phyloP scores from a whole-genome alignment of 306 rosid species.

The Vigna unguiculata region DNA sequence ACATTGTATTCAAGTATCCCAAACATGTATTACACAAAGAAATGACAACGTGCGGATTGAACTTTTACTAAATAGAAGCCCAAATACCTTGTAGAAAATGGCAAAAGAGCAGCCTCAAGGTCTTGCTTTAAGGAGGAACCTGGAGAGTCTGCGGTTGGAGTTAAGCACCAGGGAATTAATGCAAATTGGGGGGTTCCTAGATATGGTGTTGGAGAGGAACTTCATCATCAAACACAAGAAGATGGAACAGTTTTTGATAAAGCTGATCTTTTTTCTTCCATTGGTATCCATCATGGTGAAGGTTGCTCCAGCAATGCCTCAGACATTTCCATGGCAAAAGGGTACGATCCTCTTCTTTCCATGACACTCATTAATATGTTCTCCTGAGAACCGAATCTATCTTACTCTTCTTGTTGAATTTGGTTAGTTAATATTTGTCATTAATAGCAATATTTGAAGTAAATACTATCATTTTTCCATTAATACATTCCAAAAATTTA shows the following conservation, averaged over 20 bases:
- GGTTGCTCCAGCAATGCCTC: conserved; percentile 41
- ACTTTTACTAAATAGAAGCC: too few relatives aligned
- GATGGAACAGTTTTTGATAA: neutral
- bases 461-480: too few relatives aligned
- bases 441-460: too few relatives aligned
- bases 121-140: neutral
- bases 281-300: conserved; percentile 38
- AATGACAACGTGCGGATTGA: too few relatives aligned
- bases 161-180: neutral
- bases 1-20: too few relatives aligned
- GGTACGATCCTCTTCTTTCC: conserved; percentile 54
- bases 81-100: neutral
- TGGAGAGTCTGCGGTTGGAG: neutral
- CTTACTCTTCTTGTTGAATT: too few relatives aligned
- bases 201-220: neutral
- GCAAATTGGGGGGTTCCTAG: neutral
- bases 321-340: conserved; percentile 39
- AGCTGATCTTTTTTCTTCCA: neutral
- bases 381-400: too few relatives aligned
- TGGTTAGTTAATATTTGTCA: too few relatives aligned
- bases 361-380: too few relatives aligned
- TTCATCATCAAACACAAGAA: neutral
- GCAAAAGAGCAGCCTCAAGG: too few relatives aligned
- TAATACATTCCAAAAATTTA: too few relatives aligned
- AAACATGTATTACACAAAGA: too few relatives aligned